A percentile compares a stretch with the other conserved stretches of the same genome.
These are phyloP conservation scores for Litsea cubeba DNA, from an alignment of 164 flowering plant species.

Conservation along the genomic window DNA sequence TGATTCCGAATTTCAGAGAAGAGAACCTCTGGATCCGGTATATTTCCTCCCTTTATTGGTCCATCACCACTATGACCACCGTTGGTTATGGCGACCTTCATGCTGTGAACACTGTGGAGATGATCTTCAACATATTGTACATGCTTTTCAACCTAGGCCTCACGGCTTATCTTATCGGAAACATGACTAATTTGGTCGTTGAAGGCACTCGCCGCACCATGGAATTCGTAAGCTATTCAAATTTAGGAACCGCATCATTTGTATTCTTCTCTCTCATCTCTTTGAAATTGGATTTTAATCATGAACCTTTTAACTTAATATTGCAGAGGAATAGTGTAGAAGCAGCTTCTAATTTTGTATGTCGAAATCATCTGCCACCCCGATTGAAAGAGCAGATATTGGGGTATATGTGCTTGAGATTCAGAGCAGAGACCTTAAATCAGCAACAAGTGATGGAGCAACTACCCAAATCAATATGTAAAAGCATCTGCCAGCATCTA, in stretches of 20 bases:
- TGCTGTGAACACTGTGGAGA: constrained; percentile 78
- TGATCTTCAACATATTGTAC: constrained; percentile 81
- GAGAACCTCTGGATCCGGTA: constrained; percentile 61
- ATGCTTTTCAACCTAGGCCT: constrained; percentile 94
- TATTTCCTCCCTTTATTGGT: constrained; percentile 81
- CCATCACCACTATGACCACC: constrained; percentile 87
- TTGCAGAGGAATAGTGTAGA: constrained; percentile 84
- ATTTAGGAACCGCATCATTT: neutral
- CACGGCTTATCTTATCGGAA: constrained; percentile 89
- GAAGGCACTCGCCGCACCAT: constrained; percentile 95
- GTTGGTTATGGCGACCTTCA: constrained; percentile 97
- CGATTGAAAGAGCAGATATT: constrained; percentile 75
- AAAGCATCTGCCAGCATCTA: constrained; percentile 72
- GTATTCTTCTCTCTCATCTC: neutral
- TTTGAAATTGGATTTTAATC: neutral
- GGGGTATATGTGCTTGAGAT: constrained; percentile 85
- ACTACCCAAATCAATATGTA: constrained; percentile 77
- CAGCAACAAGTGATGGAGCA: constrained; percentile 80
- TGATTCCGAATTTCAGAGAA: constrained; percentile 66
- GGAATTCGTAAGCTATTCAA: constrained; percentile 70
- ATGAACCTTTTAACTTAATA: neutral
- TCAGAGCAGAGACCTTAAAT: constrained; percentile 87
- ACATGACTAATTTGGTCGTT: constrained; percentile 95
- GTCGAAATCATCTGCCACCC: constrained; percentile 65
- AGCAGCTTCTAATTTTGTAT: constrained; percentile 78